A percentile compares a stretch with the other conserved stretches of the same genome.
phyloP scores from a whole-genome alignment of 345 rosid species.

The Noccaea caerulescens region DNA sequence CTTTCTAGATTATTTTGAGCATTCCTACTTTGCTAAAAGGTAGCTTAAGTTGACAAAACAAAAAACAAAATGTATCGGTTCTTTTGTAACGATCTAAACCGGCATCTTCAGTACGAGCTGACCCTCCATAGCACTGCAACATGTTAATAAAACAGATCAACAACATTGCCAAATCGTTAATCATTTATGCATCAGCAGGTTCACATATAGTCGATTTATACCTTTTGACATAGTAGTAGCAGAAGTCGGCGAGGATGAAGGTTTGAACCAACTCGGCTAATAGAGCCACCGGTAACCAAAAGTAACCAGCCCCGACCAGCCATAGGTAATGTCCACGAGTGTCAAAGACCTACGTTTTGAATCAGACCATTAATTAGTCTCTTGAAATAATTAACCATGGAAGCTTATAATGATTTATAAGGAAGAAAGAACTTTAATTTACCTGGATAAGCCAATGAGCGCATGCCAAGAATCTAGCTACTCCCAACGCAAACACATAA shows the following conservation, averaged over 20 bases:
- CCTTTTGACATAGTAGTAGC: conserved; percentile 87
- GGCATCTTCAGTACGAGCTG: conserved; percentile 50
- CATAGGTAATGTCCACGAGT: conserved; percentile 55
- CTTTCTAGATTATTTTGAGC: conserved; percentile 33
- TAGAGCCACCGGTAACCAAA: conserved; percentile 69
- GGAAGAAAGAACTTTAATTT: conserved; percentile 24
- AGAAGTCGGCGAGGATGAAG: conserved; percentile 83
- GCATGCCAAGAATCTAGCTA: conserved; percentile 72
- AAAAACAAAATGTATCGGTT: conserved; percentile 20
- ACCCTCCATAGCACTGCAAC: conserved; percentile 53
- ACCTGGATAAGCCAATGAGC: conserved; percentile 89
- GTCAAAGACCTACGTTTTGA: conserved; percentile 53
- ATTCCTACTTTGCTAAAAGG: conserved; percentile 30
- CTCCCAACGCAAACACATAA: conserved; percentile 82
- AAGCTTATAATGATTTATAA: neutral
- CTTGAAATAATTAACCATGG: neutral
- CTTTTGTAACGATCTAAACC: conserved; percentile 37
- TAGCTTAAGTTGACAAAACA: conserved; percentile 16
- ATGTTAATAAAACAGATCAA: conserved; percentile 17
- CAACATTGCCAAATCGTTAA: neutral
- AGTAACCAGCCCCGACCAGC: conserved; percentile 58
- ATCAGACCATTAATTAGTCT: conserved; percentile 2
- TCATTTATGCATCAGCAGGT: neutral
- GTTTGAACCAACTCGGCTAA: conserved; percentile 76
- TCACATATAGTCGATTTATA: conserved; percentile 15